Conservation (phyloP, 768 basidiomycete genomes). For the Podaxis sp. region DNA sequence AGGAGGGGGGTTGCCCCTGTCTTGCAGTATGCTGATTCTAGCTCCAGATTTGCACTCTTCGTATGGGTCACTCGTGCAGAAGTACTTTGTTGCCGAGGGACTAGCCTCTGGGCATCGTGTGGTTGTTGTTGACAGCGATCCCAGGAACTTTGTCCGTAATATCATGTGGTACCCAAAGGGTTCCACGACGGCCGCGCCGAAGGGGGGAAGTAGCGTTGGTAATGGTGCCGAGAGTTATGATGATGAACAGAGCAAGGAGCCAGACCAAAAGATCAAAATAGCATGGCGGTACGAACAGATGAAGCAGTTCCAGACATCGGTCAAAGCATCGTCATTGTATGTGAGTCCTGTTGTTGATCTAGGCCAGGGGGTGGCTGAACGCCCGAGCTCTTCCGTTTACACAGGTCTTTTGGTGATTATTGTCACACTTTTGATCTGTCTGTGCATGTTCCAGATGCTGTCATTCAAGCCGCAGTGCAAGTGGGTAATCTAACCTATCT, state of each 20-base stretch:
- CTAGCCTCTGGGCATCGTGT: conserved; percentile 67
- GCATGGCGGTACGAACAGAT: conserved; percentile 97
- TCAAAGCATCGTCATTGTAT: conserved; percentile 44
- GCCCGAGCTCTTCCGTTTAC: background rate
- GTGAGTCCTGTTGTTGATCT: conserved; percentile 25
- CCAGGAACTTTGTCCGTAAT: conserved; percentile 53
- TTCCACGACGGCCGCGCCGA: conserved; percentile 17
- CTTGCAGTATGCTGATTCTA: conserved; percentile 65
- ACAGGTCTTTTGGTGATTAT: conserved; percentile 53
- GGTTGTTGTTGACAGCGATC: conserved; percentile 59
- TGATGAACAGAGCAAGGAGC: conserved; percentile 35
- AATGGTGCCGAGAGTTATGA: conserved; percentile 23
- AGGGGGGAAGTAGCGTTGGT: conserved; percentile 30
- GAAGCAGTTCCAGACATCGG: conserved; percentile 89
- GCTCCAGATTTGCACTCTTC: conserved; percentile 86
- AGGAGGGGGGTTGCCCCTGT: conserved; percentile 86
- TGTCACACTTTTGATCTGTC: conserved; percentile 75
- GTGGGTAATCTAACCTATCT: conserved; percentile 17
- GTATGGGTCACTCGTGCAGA: conserved; percentile 80
- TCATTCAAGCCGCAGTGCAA: conserved; percentile 39
- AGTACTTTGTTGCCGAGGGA: conserved; percentile 89
- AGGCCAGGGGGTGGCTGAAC: conserved; percentile 5
- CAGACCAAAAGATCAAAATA: conserved; percentile 76
- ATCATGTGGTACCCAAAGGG: conserved; percentile 75
- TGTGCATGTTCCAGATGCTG: conserved; percentile 46